A percentile compares a stretch with the other conserved stretches of the same genome.
phyloP scores from a whole-genome alignment of 306 rosid genomes.

The Cucurbita ficifolia region DNA sequence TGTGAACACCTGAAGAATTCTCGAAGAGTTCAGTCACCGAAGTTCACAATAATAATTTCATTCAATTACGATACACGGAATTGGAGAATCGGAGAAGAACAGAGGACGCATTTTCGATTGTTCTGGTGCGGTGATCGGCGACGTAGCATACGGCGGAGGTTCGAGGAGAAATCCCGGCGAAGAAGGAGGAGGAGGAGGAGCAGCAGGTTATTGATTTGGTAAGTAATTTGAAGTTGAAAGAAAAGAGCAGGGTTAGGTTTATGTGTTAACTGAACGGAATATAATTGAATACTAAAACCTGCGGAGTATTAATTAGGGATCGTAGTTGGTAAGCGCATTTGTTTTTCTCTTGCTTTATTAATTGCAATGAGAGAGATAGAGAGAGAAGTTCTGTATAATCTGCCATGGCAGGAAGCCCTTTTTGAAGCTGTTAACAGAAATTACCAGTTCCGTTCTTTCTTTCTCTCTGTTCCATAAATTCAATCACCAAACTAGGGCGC shows the following conservation, averaged over 20 bases:
- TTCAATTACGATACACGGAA: neutral
- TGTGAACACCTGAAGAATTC: neutral
- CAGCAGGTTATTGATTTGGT: neutral
- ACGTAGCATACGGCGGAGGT: neutral
- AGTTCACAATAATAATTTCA: neutral
- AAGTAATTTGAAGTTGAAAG: neutral
- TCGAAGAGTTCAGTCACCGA: neutral
- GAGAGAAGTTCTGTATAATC: neutral
- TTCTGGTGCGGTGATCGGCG: neutral
- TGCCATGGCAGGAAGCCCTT: neutral
- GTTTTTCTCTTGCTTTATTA: constrained; percentile 1
- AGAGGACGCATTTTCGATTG: neutral
- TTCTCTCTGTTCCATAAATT: constrained; percentile 7
- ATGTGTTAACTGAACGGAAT: neutral
- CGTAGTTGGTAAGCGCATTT: neutral
- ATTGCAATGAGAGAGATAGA: constrained; percentile 1
- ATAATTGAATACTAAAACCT: neutral
- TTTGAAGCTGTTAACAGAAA: constrained; percentile 1
- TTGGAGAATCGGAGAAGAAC: neutral
- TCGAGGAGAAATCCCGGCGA: neutral
- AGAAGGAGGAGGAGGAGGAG: neutral
- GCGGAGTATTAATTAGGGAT: neutral
- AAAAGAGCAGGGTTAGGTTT: neutral
- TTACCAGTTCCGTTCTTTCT: neutral
- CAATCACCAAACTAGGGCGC: constrained; percentile 9